phyloP scores from a whole-genome alignment of 305 asterid genomes.

The Lippia alba region DNA sequence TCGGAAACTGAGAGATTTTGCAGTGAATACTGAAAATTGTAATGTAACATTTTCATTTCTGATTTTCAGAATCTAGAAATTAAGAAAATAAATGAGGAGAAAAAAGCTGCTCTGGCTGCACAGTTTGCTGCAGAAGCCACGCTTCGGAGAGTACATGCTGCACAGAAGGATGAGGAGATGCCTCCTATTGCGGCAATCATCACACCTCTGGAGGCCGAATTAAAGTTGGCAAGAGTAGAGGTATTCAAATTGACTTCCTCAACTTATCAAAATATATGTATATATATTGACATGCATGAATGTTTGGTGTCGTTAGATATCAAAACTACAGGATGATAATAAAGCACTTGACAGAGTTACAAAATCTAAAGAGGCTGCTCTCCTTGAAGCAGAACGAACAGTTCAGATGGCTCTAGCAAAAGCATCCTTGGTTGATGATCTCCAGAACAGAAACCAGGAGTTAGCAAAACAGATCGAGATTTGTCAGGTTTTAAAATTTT shows the following conservation, averaged over 20 bases:
- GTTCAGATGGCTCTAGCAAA: constrained; percentile 74
- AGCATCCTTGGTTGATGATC: constrained; percentile 75
- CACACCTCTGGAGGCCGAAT: constrained; percentile 4
- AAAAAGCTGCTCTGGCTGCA: constrained; percentile 7
- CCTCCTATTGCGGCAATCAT: constrained; percentile 7
- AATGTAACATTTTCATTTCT: neutral
- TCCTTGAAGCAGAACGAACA: constrained; percentile 67
- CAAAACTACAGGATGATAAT: constrained; percentile 1
- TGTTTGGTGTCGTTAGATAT: neutral
- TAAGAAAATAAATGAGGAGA: constrained; percentile 5
- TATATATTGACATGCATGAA: neutral
- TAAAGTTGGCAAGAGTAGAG: constrained; percentile 1
- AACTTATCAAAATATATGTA: too few species aligned
- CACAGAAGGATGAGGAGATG: constrained; percentile 8
- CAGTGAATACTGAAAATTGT: neutral
- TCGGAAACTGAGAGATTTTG: neutral
- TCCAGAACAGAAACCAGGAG: constrained; percentile 75
- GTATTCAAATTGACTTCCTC: neutral
- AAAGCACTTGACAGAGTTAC: constrained; percentile 73
- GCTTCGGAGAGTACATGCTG: neutral
- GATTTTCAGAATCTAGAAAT: constrained; percentile 33
- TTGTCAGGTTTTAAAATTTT: constrained; percentile 60
- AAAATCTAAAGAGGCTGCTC: constrained; percentile 75
- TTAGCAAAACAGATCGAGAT: constrained; percentile 70
- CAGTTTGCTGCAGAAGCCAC: constrained; percentile 14